Conservation (phyloP, 2,329 filamentous ascomycete genomes). For the Cladophialophora carrionii region DNA sequence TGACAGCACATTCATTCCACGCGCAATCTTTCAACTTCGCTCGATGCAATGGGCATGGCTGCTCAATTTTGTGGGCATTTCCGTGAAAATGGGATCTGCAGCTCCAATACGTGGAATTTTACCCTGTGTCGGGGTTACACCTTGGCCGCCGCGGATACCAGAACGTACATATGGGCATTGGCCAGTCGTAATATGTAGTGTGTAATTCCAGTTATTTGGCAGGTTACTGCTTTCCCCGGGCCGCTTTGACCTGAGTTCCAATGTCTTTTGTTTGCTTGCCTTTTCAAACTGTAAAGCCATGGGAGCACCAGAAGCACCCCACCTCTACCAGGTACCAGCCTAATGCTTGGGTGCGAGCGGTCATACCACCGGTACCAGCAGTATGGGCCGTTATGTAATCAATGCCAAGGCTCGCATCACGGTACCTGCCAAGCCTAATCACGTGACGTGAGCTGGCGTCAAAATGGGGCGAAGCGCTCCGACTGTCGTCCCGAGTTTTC, state of each 20-base stretch:
- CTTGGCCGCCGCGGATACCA: background rate
- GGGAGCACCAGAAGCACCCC: too few species aligned
- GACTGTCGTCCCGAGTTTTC: slow-evolving; percentile 17
- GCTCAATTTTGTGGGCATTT: background rate
- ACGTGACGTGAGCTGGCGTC: slow-evolving; percentile 22
- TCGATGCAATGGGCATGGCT: background rate
- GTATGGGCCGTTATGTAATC: background rate
- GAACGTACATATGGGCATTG: background rate
- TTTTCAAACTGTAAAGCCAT: too few species aligned
- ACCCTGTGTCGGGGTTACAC: background rate
- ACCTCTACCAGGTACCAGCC: too few species aligned
- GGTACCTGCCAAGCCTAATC: slow-evolving; percentile 5
- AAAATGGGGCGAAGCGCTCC: slow-evolving; percentile 9
- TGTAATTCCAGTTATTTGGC: background rate
- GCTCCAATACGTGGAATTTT: background rate
- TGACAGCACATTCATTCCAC: background rate
- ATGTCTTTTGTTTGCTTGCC: background rate
- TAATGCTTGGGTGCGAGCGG: too few species aligned
- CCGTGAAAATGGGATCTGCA: background rate
- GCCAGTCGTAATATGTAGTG: slow-evolving; percentile 1
- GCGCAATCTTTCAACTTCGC: background rate
- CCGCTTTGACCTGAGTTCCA: background rate
- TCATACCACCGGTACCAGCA: too few species aligned
- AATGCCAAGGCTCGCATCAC: background rate
- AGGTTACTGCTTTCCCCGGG: too few species aligned